Evolutionary conservation across 805 yeast genomes (phyloP), one percentile per base, ranked within the genome.

Genomic region (Priceomyces carsonii): DNA sequence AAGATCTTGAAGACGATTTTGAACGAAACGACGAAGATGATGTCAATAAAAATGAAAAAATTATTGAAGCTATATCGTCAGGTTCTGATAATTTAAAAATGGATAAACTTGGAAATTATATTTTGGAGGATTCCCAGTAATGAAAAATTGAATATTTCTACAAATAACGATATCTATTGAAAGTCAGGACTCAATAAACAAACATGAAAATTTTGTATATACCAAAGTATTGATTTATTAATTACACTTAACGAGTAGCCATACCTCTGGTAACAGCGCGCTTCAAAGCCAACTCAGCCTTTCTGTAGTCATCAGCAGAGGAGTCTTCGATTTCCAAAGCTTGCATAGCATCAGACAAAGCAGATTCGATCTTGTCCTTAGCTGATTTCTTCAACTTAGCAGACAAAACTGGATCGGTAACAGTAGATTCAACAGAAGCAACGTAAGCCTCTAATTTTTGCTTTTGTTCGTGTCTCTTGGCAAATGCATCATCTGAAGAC

Each of bases 201-300:
- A 35, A 41, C 22, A 40, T 43, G 43, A 41, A 36, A 38, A 40
- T 25, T 38, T 34, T 29, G 35, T 38, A 37, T 39, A 37, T 36
- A 40, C 39, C 34, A 38, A 31, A 33, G 38, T 36, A 29, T 29
- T 40, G 29, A 42, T 35, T 33, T 29, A 36, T 42, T 38, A 38
- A 32, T 35, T 40, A 35, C 23, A 45, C 73, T 82, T 84, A 85
- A 81, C 96, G 96, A 72, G 96, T 80, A 60, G 96, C 85, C 89
- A 90, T 86, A 71, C 97, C 97, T 81, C 89, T 91, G 80, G 96
- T 91, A 71, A 91, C 97, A 66, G 91, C 96, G 76, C 99, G 87
- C 89, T 93, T 93, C 72, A 93, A 86, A 72, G 89, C 83, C 71
- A 93, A 88, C 82, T 93, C 98, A 66, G 99, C 98, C 85, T 88